Base-by-base conservation (phyloP, 495 filamentous ascomycete genomes). In the Penicillium cataractarum region DNA sequence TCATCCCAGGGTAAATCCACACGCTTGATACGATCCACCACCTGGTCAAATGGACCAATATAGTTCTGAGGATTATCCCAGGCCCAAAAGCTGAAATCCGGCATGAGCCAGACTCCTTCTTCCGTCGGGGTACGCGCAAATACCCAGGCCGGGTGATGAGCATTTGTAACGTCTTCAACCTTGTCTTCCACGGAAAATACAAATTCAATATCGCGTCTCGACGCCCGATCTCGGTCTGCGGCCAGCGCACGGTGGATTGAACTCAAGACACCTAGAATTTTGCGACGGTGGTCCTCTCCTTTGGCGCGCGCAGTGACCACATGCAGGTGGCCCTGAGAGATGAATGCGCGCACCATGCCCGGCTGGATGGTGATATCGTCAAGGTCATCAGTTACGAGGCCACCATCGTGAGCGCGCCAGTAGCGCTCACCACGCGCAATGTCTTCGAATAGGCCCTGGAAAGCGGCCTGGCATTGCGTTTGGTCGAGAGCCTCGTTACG, bases 61-160 rank as follows among this genome's bases (percentile, higher is more conserved):
- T 83, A 79, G 50, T 84, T 80, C 4, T 86, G 76, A 0, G 82
- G 74, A n/a, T 87, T 80, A 2, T 86, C 79, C 87, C 88, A 92
- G 0, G 85, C 79, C 88, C 88, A 93, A 76, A 86, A 91, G 65
- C 86, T 84, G 71, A 92, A 93, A 73, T 93, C 90, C 1, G 91
- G 91, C 75, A 93, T 89, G 0, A 91, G 68, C 86, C 91, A 93
- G 51, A 76, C 74, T 2, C 58, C 84, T 74, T 62, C 73, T 37
- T 82, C 77, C 12, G 59, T 65, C 1, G 71, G 70, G 4, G 73
- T 73, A 10, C 74, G 74, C 4, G 85, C 74, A 64, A 82, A 81
- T 8, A 78, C 76, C 85, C 86, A 89, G 13, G 83, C 76, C 4
- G 77, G 70, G 57, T 86, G 76, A 39, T 83, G 78, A 0, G 80